phyloP scores from a whole-genome alignment of 2,329 filamentous ascomycete species.

The Colletotrichum nymphaeae region DNA sequence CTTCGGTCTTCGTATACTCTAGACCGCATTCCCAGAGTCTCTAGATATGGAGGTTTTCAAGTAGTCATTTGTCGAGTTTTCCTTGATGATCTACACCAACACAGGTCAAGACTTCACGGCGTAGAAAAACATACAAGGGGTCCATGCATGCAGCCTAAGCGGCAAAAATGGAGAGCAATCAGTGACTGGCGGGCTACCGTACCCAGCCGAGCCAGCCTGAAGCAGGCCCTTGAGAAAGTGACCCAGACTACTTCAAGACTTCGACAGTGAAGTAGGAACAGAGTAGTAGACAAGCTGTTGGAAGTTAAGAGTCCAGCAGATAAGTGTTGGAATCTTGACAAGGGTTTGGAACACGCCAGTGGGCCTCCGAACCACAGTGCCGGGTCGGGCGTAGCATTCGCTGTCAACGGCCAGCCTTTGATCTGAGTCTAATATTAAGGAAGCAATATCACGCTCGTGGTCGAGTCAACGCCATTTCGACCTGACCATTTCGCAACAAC shows the following conservation, averaged over 20 bases:
- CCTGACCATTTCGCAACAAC: background rate
- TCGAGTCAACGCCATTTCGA: background rate
- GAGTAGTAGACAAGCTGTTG: background rate
- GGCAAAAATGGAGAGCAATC: background rate
- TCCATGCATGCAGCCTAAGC: background rate
- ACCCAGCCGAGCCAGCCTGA: background rate
- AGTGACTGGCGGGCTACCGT: background rate
- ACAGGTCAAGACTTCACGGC: background rate
- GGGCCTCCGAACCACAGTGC: background rate
- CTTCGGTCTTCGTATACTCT: background rate
- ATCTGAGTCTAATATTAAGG: background rate
- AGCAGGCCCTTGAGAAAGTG: background rate
- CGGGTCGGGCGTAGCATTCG: background rate
- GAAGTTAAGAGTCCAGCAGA: background rate
- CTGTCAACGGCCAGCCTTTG: background rate
- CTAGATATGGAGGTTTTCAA: background rate
- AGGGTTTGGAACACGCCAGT: background rate
- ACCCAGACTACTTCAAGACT: background rate
- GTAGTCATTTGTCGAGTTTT: background rate
- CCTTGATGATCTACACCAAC: background rate
- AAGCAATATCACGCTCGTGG: background rate
- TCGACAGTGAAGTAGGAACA: background rate
- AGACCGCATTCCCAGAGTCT: background rate
- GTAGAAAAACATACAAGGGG: background rate
- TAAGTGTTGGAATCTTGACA: background rate